phyloP scores from a whole-genome alignment of 139 green algal species.

The Picochlorum sp. region DNA sequence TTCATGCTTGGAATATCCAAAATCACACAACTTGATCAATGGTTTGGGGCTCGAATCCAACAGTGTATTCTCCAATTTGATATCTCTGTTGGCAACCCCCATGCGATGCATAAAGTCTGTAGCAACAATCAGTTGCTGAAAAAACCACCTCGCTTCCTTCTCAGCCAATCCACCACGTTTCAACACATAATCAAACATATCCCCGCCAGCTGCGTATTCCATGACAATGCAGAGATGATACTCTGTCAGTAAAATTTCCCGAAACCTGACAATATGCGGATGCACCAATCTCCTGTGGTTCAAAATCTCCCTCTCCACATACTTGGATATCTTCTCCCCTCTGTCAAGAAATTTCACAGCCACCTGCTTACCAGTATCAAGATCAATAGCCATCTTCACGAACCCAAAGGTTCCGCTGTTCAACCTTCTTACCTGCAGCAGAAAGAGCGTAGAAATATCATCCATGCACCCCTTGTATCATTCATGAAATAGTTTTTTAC shows the following conservation, averaged over 20 bases:
- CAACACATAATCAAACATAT: conserved; percentile 95
- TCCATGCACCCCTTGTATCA: no score
- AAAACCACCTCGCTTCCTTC: conserved; percentile 95
- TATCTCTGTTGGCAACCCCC: conserved; percentile 82
- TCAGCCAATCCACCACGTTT: conserved; percentile 81
- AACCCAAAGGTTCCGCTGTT: conserved; percentile 82
- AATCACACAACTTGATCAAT: conserved; percentile 84
- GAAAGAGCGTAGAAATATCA: neutral
- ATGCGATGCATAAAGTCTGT: conserved; percentile 92
- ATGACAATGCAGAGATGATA: conserved; percentile 87
- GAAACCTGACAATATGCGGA: conserved; percentile 93
- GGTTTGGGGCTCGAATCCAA: conserved; percentile 74
- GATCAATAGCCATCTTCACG: conserved; percentile 65
- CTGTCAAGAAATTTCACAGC: conserved; percentile 78
- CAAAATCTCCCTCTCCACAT: conserved; percentile 94
- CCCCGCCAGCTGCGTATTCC: conserved; percentile 86
- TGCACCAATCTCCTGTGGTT: conserved; percentile 92
- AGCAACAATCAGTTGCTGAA: conserved; percentile 95
- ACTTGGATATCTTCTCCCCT: conserved; percentile 87
- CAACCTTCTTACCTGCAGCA: conserved; percentile 40
- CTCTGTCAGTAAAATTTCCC: conserved; percentile 84
- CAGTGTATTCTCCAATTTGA: conserved; percentile 97
- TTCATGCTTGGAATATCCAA: conserved; percentile 67
- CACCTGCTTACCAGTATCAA: conserved; percentile 56
- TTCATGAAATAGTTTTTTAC: neutral